These are phyloP conservation scores for Claviceps quebecensis DNA, from an alignment of 2,329 filamentous ascomycete genomes.

Conservation along the genomic window DNA sequence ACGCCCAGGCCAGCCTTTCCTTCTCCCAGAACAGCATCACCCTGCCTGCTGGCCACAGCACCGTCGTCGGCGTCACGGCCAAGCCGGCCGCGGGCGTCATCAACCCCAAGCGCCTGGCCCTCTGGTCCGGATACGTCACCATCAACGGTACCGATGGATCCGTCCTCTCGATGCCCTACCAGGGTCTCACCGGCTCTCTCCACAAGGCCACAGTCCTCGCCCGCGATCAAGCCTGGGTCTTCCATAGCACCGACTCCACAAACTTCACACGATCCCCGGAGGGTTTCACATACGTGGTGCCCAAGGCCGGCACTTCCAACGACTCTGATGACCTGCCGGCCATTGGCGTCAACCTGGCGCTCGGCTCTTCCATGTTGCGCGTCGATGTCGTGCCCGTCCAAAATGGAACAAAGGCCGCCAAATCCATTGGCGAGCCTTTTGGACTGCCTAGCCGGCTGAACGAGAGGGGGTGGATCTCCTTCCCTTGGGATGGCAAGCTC, in stretches of 20 bases:
- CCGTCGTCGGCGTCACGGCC: conserved; percentile 31
- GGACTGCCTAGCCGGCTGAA: conserved; percentile 22
- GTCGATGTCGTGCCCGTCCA: conserved; percentile 25
- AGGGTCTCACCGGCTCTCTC: conserved; percentile 22
- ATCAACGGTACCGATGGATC: conserved; percentile 25
- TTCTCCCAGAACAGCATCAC: conserved; percentile 30
- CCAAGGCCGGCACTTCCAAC: conserved; percentile 20
- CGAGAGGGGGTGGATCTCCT: conserved; percentile 1
- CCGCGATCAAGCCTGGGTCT: conserved; percentile 11
- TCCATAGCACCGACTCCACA: conserved; percentile 16
- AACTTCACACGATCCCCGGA: conserved; percentile 10
- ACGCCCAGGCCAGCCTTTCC: conserved; percentile 25
- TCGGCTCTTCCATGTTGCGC: conserved; percentile 29
- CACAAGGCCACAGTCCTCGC: conserved; percentile 13
- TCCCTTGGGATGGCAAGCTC: conserved; percentile 30
- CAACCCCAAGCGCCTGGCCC: conserved; percentile 21
- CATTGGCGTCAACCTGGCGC: conserved; percentile 19
- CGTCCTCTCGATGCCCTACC: conserved; percentile 25
- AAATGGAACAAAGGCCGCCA: conserved; percentile 11
- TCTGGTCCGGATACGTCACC: conserved; percentile 29
- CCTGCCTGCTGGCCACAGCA: conserved; percentile 25
- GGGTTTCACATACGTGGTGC: conserved; percentile 26
- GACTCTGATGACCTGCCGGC: conserved; percentile 2
- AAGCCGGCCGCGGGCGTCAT: conserved; percentile 24
- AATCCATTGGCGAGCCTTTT: conserved; percentile 24